Conservation (phyloP, 1,284 basidiomycete genomes). For the Apiotrichum sp. region DNA sequence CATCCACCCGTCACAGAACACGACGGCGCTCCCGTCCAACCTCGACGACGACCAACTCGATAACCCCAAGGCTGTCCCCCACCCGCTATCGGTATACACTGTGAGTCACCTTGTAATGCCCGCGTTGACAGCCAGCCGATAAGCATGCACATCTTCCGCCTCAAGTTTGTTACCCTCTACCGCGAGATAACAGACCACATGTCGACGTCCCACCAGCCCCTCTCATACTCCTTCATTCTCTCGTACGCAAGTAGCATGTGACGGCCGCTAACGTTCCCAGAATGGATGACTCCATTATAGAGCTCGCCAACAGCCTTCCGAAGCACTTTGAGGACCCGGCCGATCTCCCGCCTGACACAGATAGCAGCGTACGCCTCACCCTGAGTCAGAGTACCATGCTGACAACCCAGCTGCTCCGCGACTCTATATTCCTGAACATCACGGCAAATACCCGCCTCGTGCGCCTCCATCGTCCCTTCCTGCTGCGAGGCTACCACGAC, state of each 20-base stretch:
- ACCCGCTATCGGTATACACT: constrained; percentile 11
- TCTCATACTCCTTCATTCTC: constrained; percentile 15
- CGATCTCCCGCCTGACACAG: constrained; percentile 1
- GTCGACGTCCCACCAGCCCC: constrained; percentile 6
- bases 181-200: constrained; percentile 21
- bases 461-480: constrained; percentile 15
- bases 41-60: constrained; percentile 19
- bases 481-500: constrained; percentile 18
- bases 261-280: not conserved
- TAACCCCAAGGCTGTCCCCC: constrained; percentile 3
- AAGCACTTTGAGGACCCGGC: constrained; percentile 13
- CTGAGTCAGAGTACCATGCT: not conserved
- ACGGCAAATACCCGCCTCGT: constrained; percentile 12
- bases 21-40: constrained; percentile 18
- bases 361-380: not conserved
- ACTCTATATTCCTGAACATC: constrained; percentile 18
- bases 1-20: constrained; percentile 23
- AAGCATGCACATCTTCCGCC: constrained; percentile 18
- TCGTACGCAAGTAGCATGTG: not conserved
- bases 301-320: constrained; percentile 10
- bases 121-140: constrained; percentile 4
- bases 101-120: not conserved
- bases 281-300: constrained; percentile 17
- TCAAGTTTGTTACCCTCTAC: constrained; percentile 18
- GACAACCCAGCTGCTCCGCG: constrained; percentile 6